These are phyloP conservation scores for Geranium rotundifolium DNA, from an alignment of 345 rosid genomes.

Conservation along the genomic window DNA sequence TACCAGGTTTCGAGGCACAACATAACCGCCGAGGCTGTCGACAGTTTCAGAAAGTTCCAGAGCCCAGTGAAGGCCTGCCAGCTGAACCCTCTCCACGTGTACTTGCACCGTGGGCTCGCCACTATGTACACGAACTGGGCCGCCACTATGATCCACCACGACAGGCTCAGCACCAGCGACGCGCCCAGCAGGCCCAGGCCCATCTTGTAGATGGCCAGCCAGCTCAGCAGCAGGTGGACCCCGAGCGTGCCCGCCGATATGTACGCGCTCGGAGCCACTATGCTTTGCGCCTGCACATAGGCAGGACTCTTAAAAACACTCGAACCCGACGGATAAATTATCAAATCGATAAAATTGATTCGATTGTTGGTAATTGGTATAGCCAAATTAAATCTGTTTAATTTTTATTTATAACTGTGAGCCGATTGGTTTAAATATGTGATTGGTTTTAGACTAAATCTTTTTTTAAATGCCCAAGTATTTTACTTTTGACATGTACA, in stretches of 20 bases:
- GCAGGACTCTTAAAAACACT: too few relatives aligned
- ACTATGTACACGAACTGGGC: slow-evolving; percentile 47
- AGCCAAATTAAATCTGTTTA: too few relatives aligned
- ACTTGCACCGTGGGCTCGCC: slow-evolving; percentile 27
- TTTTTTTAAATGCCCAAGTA: too few relatives aligned
- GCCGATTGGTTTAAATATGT: too few relatives aligned
- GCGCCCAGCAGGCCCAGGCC: slow-evolving; percentile 40
- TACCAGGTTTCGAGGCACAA: slow-evolving; percentile 56
- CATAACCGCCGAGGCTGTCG: slow-evolving; percentile 58
- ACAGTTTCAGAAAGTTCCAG: slow-evolving; percentile 37
- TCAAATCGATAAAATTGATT: too few relatives aligned
- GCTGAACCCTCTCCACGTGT: slow-evolving; percentile 47
- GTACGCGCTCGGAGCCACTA: slow-evolving; percentile 58
- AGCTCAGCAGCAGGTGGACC: slow-evolving; percentile 35
- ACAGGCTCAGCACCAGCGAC: slow-evolving; percentile 32
- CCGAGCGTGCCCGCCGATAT: slow-evolving; percentile 36
- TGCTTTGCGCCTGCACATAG: slow-evolving; percentile 54
- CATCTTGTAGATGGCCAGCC: slow-evolving; percentile 35
- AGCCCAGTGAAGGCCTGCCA: slow-evolving; percentile 42
- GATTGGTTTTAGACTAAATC: too few relatives aligned
- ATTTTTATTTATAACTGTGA: too few relatives aligned
- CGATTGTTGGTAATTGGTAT: too few relatives aligned
- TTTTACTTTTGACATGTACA: too few relatives aligned
- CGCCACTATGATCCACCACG: slow-evolving; percentile 49
- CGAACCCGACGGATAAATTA: too few relatives aligned